Conservation (phyloP, 305 asterid species). For the Solanum hybrid region DNA sequence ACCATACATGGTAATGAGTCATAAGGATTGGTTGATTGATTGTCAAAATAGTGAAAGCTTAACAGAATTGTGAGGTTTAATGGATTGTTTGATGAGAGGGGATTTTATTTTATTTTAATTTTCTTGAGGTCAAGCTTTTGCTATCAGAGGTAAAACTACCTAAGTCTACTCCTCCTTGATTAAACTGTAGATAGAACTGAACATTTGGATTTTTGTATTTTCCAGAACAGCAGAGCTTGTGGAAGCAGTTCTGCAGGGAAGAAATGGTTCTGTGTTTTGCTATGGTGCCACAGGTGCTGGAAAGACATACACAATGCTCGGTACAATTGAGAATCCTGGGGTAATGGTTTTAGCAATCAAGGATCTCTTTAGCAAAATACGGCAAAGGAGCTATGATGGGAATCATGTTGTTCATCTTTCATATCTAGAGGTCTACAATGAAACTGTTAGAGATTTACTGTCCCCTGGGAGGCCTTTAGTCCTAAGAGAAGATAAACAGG, state of each 20-base stretch:
- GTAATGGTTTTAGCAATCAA: conserved; percentile 63
- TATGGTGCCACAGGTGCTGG: conserved; percentile 75
- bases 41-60: neutral
- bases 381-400: conserved; percentile 45
- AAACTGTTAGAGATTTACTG: conserved; percentile 51
- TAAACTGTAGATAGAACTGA: neutral
- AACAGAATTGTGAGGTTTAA: neutral
- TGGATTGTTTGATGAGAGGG: neutral
- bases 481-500: conserved; percentile 64
- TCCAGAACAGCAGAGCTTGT: conserved; percentile 62
- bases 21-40: neutral
- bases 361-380: conserved; percentile 46
- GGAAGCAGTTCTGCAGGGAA: conserved; percentile 56
- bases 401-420: conserved; percentile 48
- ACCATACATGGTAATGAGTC: neutral
- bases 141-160: neutral
- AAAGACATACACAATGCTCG: conserved; percentile 58
- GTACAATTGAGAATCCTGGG: conserved; percentile 49
- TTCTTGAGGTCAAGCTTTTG: neutral
- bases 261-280: conserved; percentile 59
- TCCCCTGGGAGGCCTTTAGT: conserved; percentile 57
- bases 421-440: conserved; percentile 58
- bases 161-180: neutral
- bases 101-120: neutral
- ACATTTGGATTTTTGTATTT: neutral